phyloP scores from a whole-genome alignment of 1,284 basidiomycete species.

The Lignosus rhinocerotis region DNA sequence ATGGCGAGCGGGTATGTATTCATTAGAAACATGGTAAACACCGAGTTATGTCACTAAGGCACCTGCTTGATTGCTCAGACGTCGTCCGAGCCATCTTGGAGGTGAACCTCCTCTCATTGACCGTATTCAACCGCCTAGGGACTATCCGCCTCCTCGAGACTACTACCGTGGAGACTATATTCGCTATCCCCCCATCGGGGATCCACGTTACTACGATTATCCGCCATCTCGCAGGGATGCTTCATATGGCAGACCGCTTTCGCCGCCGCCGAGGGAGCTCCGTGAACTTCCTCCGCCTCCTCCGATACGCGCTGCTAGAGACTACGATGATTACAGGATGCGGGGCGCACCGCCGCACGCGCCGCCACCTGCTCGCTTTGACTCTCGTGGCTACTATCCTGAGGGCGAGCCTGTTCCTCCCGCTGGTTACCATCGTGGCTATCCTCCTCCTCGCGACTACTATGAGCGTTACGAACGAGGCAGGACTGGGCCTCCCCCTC shows the following conservation, averaged over 20 bases:
- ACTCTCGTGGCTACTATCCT: constrained; percentile 42
- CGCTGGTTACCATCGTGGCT: constrained; percentile 43
- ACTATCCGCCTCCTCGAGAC: constrained; percentile 49
- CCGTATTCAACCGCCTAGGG: constrained; percentile 48
- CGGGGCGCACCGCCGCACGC: constrained; percentile 43
- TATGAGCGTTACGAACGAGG: constrained; percentile 63
- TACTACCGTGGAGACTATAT: constrained; percentile 55
- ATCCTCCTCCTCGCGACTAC: constrained; percentile 45
- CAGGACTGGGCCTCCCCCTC: constrained; percentile 41
- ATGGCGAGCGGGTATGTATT: constrained; percentile 39
- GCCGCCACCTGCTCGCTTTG: constrained; percentile 39
- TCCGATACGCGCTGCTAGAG: constrained; percentile 50
- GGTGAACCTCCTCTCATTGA: constrained; percentile 56
- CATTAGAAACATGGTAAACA: not conserved
- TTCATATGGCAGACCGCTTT: constrained; percentile 49
- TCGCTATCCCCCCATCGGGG: constrained; percentile 43
- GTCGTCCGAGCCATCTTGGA: constrained; percentile 33
- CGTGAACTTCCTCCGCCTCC: constrained; percentile 57
- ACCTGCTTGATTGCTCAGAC: constrained; percentile 13
- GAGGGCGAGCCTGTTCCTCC: constrained; percentile 34
- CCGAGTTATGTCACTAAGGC: constrained; percentile 13
- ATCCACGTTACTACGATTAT: constrained; percentile 59
- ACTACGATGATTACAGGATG: constrained; percentile 65
- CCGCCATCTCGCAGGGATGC: constrained; percentile 51
- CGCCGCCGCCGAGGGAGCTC: constrained; percentile 63